A percentile compares a stretch with the other conserved stretches of the same genome.
Evolutionary conservation across 495 filamentous ascomycete species (phyloP).

Genomic region (Talaromyces trachyspermus): DNA sequence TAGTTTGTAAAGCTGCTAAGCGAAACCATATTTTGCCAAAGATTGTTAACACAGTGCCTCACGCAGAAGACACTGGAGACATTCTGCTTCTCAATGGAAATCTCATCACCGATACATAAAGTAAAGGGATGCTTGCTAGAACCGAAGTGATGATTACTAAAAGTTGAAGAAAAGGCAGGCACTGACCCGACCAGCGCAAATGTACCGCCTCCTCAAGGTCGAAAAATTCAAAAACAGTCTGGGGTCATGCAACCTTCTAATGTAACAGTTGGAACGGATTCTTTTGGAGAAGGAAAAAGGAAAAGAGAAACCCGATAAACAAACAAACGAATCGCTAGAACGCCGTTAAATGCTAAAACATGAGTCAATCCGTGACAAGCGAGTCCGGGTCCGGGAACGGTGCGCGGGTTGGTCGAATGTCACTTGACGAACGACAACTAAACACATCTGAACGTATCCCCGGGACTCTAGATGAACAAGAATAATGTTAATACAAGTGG

Average conservation of each 20-base stretch:
- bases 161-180: conserved; percentile 20
- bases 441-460: conserved; percentile 9
- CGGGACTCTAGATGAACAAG: conserved; percentile 9
- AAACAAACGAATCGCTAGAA: conserved; percentile 38
- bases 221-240: conserved; percentile 1
- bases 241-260: conserved; percentile 46
- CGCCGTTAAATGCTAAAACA: conserved; percentile 41
- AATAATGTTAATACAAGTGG: conserved; percentile 52
- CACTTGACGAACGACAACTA: conserved; percentile 20
- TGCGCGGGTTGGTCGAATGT: conserved; percentile 6
- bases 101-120: not conserved
- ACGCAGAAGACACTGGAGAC: too few species aligned
- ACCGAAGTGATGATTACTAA: conserved; percentile 6
- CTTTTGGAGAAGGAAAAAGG: conserved; percentile 13
- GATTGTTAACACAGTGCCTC: too few species aligned
- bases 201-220: conserved; percentile 32
- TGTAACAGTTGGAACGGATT: conserved; percentile 21
- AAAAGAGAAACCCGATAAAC: conserved; percentile 23
- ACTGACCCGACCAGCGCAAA: conserved; percentile 60
- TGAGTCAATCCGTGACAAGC: conserved; percentile 10
- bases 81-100: not conserved
- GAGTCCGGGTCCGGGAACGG: conserved; percentile 7
- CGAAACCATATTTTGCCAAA: too few species aligned
- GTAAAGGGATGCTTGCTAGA: not conserved
- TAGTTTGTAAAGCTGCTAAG: not conserved